These are phyloP conservation scores for Colletotrichum tanaceti DNA, from an alignment of 2,329 filamentous ascomycete species.

Conservation along the genomic window DNA sequence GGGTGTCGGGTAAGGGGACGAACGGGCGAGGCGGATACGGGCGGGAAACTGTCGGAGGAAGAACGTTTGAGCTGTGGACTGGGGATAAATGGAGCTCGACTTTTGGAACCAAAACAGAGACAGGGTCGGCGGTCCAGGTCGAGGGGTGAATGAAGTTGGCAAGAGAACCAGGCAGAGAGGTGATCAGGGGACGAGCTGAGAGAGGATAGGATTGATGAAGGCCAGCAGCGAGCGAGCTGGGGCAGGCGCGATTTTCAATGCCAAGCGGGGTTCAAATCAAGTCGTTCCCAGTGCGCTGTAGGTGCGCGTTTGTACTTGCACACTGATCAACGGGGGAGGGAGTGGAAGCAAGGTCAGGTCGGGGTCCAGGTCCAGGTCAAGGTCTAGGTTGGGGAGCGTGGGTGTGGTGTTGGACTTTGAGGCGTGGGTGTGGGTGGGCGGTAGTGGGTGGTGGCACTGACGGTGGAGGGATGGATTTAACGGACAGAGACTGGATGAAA, in stretches of 20 bases:
- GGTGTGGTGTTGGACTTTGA: constrained; percentile 5
- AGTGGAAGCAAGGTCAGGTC: constrained; percentile 12
- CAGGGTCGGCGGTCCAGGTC: not conserved
- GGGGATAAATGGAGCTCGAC: not conserved
- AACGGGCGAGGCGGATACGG: constrained; percentile 25
- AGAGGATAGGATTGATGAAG: constrained; percentile 5
- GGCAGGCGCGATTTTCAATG: constrained; percentile 42
- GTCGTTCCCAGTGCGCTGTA: constrained; percentile 37
- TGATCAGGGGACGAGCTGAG: constrained; percentile 14
- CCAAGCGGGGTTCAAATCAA: constrained; percentile 41
- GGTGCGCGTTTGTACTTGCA: constrained; percentile 25
- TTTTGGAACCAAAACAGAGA: not conserved
- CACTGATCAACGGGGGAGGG: constrained; percentile 29
- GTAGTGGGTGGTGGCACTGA: not conserved
- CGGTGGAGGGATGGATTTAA: constrained; percentile 14
- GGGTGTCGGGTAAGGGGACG: constrained; percentile 1
- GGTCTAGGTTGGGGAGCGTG: constrained; percentile 1
- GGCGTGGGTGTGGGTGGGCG: not conserved
- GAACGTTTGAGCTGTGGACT: constrained; percentile 10
- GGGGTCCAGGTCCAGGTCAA: constrained; percentile 6
- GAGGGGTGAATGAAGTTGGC: constrained; percentile 2
- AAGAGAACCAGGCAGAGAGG: constrained; percentile 1
- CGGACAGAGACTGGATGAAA: constrained; percentile 13
- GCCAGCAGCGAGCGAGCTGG: constrained; percentile 32
- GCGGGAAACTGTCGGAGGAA: constrained; percentile 8